Base-by-base conservation (phyloP, 192 early-diverging fungal species). In the Coemansia sp. region DNA sequence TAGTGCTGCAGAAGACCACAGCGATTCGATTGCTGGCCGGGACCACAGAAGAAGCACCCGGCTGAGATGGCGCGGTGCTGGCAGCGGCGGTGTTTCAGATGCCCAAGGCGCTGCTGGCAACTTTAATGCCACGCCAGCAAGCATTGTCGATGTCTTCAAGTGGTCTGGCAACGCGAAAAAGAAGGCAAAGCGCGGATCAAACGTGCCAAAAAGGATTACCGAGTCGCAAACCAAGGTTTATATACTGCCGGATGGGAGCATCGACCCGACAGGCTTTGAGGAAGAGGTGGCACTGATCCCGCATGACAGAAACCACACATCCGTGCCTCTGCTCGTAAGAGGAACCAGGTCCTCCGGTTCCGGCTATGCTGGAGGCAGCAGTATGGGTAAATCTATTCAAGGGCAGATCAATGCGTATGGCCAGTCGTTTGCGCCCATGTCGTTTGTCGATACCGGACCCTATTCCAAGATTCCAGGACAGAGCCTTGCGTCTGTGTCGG, bases 81-180 rank as follows among this genome's bases (percentile, higher is more conserved):
- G 65, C 42, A 45, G 42, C 42, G 42, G 42, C 12, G 42, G 5
- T 14, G 12, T 45, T 61, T 36, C 22, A 57, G 14, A 52, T 40
- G 25, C 52, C 38, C 18, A 56, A 29, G 20, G 48, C 49, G 29
- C 34, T 40, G 33, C 62, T n/a, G 42, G 8, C 10, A 40, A 32
- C 4, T 61, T 32, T 4, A 34, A 32, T 28, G 51, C 56, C 0
- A 80, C 77, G n/a, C 59, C 77, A 2, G 65, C 77, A 14, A 60
- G 63, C 50, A 75, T 75, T 10, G 62, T 57, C 2, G 77, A 80
- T 63, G 68, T 56, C 40, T 80, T 80, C 69, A 64, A 66, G 60
- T 80, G 77, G 77, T 60, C 66, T 1, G 61, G 50, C 10, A 34
- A 48, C 12, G 28, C 69, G 7, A 68, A 61, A 29, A 64, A 60